Percentiles rank a stretch among this genome's conserved stretches.
Conservation (phyloP, 352 stramenopile genomes). For the Hyaloperonospora brassicae region DNA sequence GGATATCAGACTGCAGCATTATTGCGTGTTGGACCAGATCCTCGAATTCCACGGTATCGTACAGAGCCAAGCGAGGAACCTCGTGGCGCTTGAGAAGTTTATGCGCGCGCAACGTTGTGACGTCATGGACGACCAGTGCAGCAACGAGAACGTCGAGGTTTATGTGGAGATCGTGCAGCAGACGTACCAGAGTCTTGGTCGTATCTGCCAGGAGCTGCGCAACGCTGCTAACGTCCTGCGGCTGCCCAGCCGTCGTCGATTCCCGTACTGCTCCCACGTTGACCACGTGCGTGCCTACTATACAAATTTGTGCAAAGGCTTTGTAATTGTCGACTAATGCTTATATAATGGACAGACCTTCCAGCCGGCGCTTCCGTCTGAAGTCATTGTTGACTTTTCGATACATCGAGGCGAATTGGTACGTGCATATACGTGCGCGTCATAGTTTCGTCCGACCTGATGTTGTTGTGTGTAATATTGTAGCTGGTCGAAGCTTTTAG, state of each 20-base stretch:
- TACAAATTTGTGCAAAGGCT: not conserved
- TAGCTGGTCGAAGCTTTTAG: constrained; percentile 74
- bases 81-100: constrained; percentile 47
- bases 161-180: constrained; percentile 45
- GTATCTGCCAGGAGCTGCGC: constrained; percentile 58
- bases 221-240: constrained; percentile 64
- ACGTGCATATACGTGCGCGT: not conserved
- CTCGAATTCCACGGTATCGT: constrained; percentile 72
- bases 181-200: constrained; percentile 41
- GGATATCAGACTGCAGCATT: constrained; percentile 54
- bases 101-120: constrained; percentile 36
- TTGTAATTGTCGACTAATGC: not conserved
- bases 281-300: constrained; percentile 51
- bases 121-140: constrained; percentile 29
- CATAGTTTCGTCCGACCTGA: not conserved
- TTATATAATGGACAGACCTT: constrained; percentile 31
- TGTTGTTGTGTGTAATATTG: not conserved
- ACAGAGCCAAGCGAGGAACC: constrained; percentile 43
- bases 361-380: constrained; percentile 54
- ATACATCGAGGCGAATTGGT: constrained; percentile 76
- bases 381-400: constrained; percentile 79
- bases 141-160: constrained; percentile 44
- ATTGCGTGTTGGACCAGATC: constrained; percentile 80
- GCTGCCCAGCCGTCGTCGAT: constrained; percentile 62
- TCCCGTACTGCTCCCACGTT: constrained; percentile 72